phyloP scores from a whole-genome alignment of 2,329 filamentous ascomycete genomes.

The Scedosporium aurantiacum region DNA sequence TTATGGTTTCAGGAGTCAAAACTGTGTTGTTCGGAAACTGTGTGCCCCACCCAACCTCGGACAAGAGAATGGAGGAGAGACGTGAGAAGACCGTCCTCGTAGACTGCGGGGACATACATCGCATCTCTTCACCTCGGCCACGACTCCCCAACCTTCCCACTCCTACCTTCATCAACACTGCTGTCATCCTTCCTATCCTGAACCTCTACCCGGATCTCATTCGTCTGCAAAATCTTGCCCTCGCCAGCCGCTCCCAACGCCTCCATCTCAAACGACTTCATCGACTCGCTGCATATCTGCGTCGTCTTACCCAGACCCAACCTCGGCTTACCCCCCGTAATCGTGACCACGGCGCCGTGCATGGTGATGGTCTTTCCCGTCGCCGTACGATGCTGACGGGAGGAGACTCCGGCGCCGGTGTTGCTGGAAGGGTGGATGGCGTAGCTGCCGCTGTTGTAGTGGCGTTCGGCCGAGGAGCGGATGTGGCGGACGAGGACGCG shows the following conservation, averaged over 20 bases:
- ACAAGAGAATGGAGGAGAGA: too few species aligned
- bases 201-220: neutral
- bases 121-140: neutral
- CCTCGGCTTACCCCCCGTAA: neutral
- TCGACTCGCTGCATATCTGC: neutral
- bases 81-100: too few species aligned
- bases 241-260: neutral
- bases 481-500: slow-evolving; percentile 14
- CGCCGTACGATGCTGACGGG: neutral
- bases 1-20: too few species aligned
- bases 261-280: neutral
- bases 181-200: neutral
- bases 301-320: neutral
- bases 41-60: too few species aligned
- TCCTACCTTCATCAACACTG: neutral
- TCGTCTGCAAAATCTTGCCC: slow-evolving; percentile 1
- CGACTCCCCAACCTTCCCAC: neutral
- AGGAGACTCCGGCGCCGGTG: neutral
- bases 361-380: neutral
- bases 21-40: too few species aligned
- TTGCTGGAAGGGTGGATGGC: neutral
- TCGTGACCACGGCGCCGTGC: neutral
- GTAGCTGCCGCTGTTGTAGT: neutral
- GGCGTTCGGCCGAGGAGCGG: neutral
- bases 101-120: neutral